Conservation (phyloP, 192 early-diverging fungal species). For the Podila verticillata region DNA sequence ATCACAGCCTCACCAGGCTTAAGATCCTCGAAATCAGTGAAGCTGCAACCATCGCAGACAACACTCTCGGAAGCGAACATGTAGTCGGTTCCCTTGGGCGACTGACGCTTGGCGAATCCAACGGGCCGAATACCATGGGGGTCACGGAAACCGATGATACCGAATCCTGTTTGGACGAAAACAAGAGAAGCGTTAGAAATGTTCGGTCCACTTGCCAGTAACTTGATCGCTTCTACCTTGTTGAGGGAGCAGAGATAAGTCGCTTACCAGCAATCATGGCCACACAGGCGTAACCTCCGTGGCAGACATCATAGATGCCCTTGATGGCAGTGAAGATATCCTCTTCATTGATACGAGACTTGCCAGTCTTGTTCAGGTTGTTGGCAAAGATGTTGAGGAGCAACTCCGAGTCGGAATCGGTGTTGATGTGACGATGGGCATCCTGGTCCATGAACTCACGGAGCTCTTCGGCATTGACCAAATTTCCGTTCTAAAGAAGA, state of each 20-base stretch:
- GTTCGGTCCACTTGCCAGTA: neutral
- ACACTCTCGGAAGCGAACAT: conserved; percentile 99
- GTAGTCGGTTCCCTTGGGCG: conserved; percentile 84
- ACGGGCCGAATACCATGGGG: conserved; percentile 97
- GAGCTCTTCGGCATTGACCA: conserved; percentile 94
- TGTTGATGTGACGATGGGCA: conserved; percentile 99
- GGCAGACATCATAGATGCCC: conserved; percentile 83
- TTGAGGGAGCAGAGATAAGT: neutral
- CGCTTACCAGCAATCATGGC: conserved; percentile 94
- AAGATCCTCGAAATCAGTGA: conserved; percentile 90
- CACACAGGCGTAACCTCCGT: conserved; percentile 94
- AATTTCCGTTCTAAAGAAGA: conserved; percentile 88
- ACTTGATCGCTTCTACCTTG: neutral
- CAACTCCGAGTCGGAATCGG: conserved; percentile 99
- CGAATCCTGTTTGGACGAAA: conserved; percentile 70
- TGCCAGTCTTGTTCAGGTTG: conserved; percentile 96
- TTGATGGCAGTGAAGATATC: conserved; percentile 96
- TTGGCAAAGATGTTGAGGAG: conserved; percentile 98
- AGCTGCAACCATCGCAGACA: conserved; percentile 91
- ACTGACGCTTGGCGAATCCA: conserved; percentile 87
- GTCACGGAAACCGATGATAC: conserved; percentile 95
- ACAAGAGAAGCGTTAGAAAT: neutral
- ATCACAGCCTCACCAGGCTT: conserved; percentile 95
- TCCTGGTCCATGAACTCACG: conserved; percentile 90
- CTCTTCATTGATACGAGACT: conserved; percentile 97